Conservation (phyloP, 2,329 filamentous ascomycete species). For the Colletotrichum sp. region DNA sequence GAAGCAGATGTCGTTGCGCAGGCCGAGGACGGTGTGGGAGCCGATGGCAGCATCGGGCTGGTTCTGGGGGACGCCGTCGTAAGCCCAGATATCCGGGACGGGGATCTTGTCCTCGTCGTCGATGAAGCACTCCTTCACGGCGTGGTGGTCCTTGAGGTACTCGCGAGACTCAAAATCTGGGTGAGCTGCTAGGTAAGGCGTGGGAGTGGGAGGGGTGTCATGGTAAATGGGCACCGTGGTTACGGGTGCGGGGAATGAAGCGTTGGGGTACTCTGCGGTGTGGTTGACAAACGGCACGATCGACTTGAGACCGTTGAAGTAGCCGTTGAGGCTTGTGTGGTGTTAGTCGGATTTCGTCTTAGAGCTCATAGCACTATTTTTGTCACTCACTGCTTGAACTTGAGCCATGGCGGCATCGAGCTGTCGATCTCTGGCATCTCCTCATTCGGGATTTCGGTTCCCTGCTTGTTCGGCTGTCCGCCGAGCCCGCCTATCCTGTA, state of each 20-base stretch:
- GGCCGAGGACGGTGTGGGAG: conserved; percentile 74
- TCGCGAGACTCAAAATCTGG: conserved; percentile 69
- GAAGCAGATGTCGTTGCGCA: conserved; percentile 83
- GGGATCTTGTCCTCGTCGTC: conserved; percentile 62
- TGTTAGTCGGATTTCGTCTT: conserved; percentile 16
- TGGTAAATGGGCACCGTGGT: conserved; percentile 35
- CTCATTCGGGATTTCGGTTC: conserved; percentile 40
- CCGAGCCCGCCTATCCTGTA: conserved; percentile 14
- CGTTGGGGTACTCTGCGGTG: conserved; percentile 74
- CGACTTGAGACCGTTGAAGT: conserved; percentile 78
- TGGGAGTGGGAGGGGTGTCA: conserved; percentile 43
- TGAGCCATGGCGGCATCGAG: conserved; percentile 42
- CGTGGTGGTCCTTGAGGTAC: conserved; percentile 58
- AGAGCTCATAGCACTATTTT: fast-evolving
- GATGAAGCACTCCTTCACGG: conserved; percentile 66
- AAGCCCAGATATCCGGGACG: conserved; percentile 69
- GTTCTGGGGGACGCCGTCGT: conserved; percentile 73
- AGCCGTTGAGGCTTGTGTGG: conserved; percentile 71
- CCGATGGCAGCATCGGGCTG: conserved; percentile 81
- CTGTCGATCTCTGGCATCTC: conserved; percentile 33
- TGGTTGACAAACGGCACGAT: conserved; percentile 69
- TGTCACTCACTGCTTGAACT: conserved; percentile 45
- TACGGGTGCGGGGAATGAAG: conserved; percentile 35
- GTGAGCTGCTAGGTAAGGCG: conserved; percentile 57
- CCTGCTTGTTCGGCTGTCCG: conserved; percentile 10